These are phyloP conservation scores for Aspergillus eucalypticola DNA, from an alignment of 2,329 filamentous ascomycete species.

Conservation along the genomic window DNA sequence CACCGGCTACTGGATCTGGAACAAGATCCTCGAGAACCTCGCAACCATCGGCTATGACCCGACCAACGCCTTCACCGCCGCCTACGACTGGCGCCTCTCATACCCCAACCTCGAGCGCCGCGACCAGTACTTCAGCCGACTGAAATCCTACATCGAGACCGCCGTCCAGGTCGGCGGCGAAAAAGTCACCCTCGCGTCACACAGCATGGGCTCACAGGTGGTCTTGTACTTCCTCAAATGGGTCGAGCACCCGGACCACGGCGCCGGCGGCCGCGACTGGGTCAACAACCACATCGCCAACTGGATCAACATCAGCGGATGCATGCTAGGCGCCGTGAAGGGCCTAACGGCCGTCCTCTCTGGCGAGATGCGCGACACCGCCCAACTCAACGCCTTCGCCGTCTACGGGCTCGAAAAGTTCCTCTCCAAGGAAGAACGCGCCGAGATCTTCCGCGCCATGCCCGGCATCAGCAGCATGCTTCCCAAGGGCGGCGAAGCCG, in stretches of 20 bases:
- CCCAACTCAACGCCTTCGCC: slow-evolving; percentile 91
- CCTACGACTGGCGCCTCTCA: slow-evolving; percentile 89
- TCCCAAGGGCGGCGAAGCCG: slow-evolving; percentile 84
- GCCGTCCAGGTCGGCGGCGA: slow-evolving; percentile 70
- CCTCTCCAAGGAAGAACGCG: slow-evolving; percentile 82
- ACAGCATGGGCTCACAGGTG: slow-evolving; percentile 98
- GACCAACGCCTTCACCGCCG: slow-evolving; percentile 66
- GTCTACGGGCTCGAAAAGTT: slow-evolving; percentile 98
- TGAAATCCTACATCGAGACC: slow-evolving; percentile 88
- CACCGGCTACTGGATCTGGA: slow-evolving; percentile 96
- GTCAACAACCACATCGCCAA: slow-evolving; percentile 86
- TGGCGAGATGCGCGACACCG: slow-evolving; percentile 97
- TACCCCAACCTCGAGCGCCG: slow-evolving; percentile 86
- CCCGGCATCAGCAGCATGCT: slow-evolving; percentile 96
- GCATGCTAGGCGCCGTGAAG: slow-evolving; percentile 94
- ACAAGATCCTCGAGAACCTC: slow-evolving; percentile 95
- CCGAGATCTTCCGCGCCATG: slow-evolving; percentile 94
- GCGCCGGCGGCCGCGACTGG: slow-evolving; percentile 81
- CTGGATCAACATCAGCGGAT: slow-evolving; percentile 98
- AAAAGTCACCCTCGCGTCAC: slow-evolving; percentile 84
- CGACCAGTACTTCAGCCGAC: slow-evolving; percentile 88
- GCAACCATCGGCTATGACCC: slow-evolving; percentile 96
- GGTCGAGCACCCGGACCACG: slow-evolving; percentile 76
- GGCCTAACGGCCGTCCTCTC: slow-evolving; percentile 86
- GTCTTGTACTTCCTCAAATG: slow-evolving; percentile 77